Evolutionary conservation across 805 yeast genomes (phyloP).

Genomic region (Henningerozyma blattae): DNA sequence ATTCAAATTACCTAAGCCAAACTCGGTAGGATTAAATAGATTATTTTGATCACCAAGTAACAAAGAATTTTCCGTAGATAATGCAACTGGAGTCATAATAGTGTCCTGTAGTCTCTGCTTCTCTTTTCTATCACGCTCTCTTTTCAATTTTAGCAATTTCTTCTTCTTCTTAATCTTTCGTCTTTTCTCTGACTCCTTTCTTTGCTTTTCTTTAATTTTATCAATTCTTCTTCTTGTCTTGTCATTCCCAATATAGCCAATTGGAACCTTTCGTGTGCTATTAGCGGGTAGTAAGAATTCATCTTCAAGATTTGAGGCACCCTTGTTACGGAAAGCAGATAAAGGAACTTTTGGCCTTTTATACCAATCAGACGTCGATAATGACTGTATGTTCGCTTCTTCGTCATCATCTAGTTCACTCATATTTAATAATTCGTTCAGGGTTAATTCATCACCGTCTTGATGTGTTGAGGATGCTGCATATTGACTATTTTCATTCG

Average conservation of each 20-base stretch:
- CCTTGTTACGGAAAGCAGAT: conserved; percentile 84
- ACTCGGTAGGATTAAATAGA: background rate
- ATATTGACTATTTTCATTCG: conserved; percentile 9
- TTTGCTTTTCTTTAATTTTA: conserved; percentile 24
- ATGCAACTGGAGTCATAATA: background rate
- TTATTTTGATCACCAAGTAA: background rate
- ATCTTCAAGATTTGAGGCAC: conserved; percentile 28
- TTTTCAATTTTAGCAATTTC: conserved; percentile 19
- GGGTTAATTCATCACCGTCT: conserved; percentile 29
- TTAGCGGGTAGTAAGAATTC: conserved; percentile 20
- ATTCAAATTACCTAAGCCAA: background rate
- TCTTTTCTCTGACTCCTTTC: conserved; percentile 23
- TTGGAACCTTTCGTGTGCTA: conserved; percentile 23
- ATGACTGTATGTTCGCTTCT: conserved; percentile 32
- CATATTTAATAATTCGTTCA: conserved; percentile 81
- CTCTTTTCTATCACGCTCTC: conserved; percentile 22
- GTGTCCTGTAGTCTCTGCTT: conserved; percentile 9
- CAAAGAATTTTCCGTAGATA: background rate
- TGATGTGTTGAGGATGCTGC: conserved; percentile 4
- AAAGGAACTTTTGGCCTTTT: conserved; percentile 53
- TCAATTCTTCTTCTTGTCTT: conserved; percentile 25
- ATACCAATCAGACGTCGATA: conserved; percentile 27
- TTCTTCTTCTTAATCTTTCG: conserved; percentile 23
- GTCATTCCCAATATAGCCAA: conserved; percentile 26
- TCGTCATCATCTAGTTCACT: conserved; percentile 76